phyloP scores from a whole-genome alignment of 2,329 filamentous ascomycete genomes.

The Lasiodiplodia sp. region DNA sequence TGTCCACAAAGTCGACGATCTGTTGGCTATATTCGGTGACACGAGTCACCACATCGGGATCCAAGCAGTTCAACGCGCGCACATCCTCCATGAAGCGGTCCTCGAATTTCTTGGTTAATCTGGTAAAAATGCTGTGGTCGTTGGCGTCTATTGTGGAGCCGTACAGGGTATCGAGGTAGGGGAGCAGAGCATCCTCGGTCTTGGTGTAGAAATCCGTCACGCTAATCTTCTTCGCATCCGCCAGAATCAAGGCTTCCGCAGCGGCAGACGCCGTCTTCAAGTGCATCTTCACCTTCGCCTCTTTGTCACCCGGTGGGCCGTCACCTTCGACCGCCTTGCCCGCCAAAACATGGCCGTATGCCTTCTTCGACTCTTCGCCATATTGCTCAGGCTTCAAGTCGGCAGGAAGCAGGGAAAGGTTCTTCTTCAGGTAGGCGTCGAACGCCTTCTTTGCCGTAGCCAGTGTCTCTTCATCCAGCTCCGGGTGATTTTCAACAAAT shows the following conservation, averaged over 20 bases:
- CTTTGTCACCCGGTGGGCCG: constrained; percentile 71
- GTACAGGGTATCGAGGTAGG: constrained; percentile 76
- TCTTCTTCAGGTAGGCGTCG: constrained; percentile 69
- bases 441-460: constrained; percentile 61
- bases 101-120: constrained; percentile 86
- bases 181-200: constrained; percentile 74
- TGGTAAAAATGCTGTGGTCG: constrained; percentile 81
- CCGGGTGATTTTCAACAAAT: constrained; percentile 64
- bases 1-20: constrained; percentile 84
- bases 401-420: constrained; percentile 62
- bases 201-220: constrained; percentile 62
- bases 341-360: constrained; percentile 62
- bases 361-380: constrained; percentile 55
- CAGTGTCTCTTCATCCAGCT: constrained; percentile 54
- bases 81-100: constrained; percentile 89
- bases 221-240: constrained; percentile 37
- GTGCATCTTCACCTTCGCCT: constrained; percentile 92
- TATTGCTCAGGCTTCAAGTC: constrained; percentile 57
- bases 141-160: constrained; percentile 64
- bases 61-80: constrained; percentile 81
- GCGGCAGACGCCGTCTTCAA: constrained; percentile 68
- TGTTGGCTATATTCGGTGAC: constrained; percentile 93
- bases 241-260: constrained; percentile 55
- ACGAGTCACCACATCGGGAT: constrained; percentile 81
- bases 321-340: constrained; percentile 63